Evolutionary conservation across 2,329 filamentous ascomycete species (phyloP), one percentile per base, ranked within the genome.

Genomic region (Alternaria sp.): DNA sequence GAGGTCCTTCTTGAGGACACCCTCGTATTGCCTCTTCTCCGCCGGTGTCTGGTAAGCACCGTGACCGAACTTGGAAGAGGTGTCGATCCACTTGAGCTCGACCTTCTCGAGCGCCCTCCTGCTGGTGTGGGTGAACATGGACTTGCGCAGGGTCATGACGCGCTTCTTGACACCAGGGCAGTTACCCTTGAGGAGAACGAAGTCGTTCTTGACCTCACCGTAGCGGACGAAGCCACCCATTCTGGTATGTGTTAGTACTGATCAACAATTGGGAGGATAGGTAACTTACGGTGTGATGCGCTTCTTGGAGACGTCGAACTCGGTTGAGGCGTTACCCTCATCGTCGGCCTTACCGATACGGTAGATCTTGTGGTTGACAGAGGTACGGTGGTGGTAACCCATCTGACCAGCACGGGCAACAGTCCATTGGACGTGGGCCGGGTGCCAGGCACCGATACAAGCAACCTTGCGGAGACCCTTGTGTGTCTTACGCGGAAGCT

Each of bases 361-460:
- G 92, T 98, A 99, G 80, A 99, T 84, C 91, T 99, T 99, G 92
- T 99, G 95, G 91, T 99, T 99, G 86, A 95, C 91, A 68, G 95
- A 98, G 79, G 95, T 99, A 90, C 95, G 93, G 87, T 99, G 95
- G 83, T 99, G 95, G 90, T 99, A 99, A 88, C 95, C 95, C 84
- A 89, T 88, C 86, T 99, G 95, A 97, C 95, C 95, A 71, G 95
- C 95, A 91, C 95, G 95, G 81, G 94, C 95, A 86, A 99, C 95
- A 82, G 95, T 99, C 95, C 95, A 99, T 87, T 99, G 95, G 84
- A 99, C 95, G 92, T 99, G 95, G 84, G 91, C 93, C 80, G 95
- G 95, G 88, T 99, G 95, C 95, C 95, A 99, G 77, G 95, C 95
- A 91, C 95, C 95, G 83, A 99, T 99, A 97, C 95, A 99, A 80